phyloP scores from a whole-genome alignment of 2,329 filamentous ascomycete species.

The Aspergillus chevalieri region DNA sequence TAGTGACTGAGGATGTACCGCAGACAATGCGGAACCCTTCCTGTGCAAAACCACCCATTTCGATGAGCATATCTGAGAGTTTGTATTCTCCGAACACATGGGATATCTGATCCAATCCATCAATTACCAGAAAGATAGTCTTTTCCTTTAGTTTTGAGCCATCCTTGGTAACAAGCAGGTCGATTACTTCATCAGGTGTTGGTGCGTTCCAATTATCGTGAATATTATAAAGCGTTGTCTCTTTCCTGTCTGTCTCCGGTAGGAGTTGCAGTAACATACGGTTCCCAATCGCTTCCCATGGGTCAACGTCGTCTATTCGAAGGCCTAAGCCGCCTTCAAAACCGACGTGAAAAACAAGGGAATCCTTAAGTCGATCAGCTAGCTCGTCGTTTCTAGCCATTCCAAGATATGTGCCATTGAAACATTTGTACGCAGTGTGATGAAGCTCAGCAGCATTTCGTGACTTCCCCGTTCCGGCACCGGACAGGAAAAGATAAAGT shows the following conservation, averaged over 20 bases:
- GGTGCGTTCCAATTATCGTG: neutral
- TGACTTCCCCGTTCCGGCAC: neutral
- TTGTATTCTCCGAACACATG: neutral
- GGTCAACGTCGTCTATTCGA: neutral
- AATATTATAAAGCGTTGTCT: neutral
- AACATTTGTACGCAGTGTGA: neutral
- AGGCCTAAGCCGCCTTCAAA: neutral
- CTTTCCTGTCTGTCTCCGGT: neutral
- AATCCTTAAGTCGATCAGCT: neutral
- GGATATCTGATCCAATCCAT: neutral
- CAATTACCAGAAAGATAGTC: neutral
- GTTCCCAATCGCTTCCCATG: neutral
- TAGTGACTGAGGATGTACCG: neutral
- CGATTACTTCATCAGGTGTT: neutral
- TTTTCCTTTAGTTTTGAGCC: neutral
- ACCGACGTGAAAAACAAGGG: neutral
- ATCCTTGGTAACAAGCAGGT: neutral
- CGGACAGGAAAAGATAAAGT: neutral
- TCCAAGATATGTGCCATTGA: neutral
- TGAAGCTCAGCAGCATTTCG: neutral
- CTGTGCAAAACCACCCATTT: neutral
- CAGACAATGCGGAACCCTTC: neutral
- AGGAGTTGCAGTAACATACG: neutral
- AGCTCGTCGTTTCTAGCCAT: neutral
- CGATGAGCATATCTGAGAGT: neutral